Base-by-base conservation (phyloP, 2,329 filamentous ascomycete genomes). In the Simplicillium sp. region DNA sequence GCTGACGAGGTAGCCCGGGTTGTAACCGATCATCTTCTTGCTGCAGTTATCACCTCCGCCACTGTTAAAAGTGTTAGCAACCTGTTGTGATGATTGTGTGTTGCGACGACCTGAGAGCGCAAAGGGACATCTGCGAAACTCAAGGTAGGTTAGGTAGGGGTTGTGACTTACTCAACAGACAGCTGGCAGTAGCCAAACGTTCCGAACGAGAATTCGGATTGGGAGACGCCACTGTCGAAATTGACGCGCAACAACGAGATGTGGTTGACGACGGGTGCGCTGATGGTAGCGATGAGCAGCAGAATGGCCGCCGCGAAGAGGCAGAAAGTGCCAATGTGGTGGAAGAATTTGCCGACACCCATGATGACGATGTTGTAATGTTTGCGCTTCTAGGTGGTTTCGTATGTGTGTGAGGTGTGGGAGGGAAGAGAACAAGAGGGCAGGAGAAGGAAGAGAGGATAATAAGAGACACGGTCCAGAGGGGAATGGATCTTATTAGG, bases 161-260 rank as follows among this genome's bases (percentile, higher is more conserved):
- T 29, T 7, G 20, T 15, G 3, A 44, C 55, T 48, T 50, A 61
- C 49, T 49, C 47, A 37, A 48, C 47, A 34, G 53, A 51, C 16
- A 53, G 46, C 28, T 61, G 48, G 53, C 78, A 82, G 54, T 70
- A 75, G 7, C 78, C 78, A 58, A 80, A 81, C 1, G 73, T 75
- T 35, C 78, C 78, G 56, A 77, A 79, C 3, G 61, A 65, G 29
- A 79, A 56, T 11, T 65, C 51, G 18, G 59, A 53, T 4, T 48
- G 54, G 16, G 49, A 44, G 9, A 54, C 57, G 18, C 54, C 48
- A 47, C 65, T 61, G 34, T 56, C 56, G 15, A 79, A 59, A 38
- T 65, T 58, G 44, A 82, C 67, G 43, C 66, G 69, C 42, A 82
- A 55, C 31, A 82, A 59, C 35, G 67, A 61, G 34, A 80, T 64